These are phyloP conservation scores for Monosporascus sp. DNA, from an alignment of 2,329 filamentous ascomycete genomes.

Conservation along the genomic window DNA sequence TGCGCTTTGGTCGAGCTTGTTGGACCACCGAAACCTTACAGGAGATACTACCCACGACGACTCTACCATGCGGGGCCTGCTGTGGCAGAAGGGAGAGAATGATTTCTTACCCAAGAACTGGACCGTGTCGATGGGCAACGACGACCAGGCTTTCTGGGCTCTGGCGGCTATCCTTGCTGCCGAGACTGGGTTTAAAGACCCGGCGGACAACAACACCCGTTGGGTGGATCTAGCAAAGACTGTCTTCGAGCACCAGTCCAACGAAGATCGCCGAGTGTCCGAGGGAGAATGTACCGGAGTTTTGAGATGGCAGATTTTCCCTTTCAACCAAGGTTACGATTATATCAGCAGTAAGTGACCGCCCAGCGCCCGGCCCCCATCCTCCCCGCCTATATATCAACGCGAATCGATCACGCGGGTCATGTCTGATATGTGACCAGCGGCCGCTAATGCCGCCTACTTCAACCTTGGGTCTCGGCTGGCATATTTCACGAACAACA, in stretches of 20 bases:
- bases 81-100: conserved; percentile 36
- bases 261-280: conserved; percentile 39
- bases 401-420: neutral
- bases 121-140: conserved; percentile 35
- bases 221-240: conserved; percentile 58
- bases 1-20: conserved; percentile 42
- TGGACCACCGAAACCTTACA: conserved; percentile 49
- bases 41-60: conserved; percentile 44
- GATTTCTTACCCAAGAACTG: conserved; percentile 39
- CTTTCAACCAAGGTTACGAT: conserved; percentile 46
- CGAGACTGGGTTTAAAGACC: conserved; percentile 52
- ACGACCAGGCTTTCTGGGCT: conserved; percentile 58
- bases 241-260: conserved; percentile 55
- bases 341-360: conserved; percentile 32
- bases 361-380: neutral
- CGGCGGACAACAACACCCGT: conserved; percentile 36
- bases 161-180: conserved; percentile 56
- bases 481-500: conserved; percentile 54
- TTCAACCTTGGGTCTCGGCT: conserved; percentile 49
- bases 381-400: neutral
- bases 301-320: conserved; percentile 60
- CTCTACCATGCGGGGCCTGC: conserved; percentile 35
- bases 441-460: conserved; percentile 37
- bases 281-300: conserved; percentile 49
- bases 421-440: conserved; percentile 5